These are phyloP conservation scores for Colletotrichum gloeosporioides DNA, from an alignment of 2,329 filamentous ascomycete species.

Conservation along the genomic window DNA sequence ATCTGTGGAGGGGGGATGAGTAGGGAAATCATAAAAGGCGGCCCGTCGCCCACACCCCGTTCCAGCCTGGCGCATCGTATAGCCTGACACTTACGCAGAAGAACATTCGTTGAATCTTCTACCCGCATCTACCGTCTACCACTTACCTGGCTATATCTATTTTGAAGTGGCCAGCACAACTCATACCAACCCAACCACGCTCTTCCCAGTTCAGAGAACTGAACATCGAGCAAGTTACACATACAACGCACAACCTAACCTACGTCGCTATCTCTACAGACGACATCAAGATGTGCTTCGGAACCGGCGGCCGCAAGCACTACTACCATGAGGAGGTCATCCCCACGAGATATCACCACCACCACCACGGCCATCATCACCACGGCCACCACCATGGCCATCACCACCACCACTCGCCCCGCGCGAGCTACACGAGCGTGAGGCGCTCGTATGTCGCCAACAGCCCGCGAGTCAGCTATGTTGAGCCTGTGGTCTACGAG, in stretches of 20 bases:
- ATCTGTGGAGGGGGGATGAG: background rate
- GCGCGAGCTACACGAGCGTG: slow-evolving; percentile 48
- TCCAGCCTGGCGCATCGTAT: background rate
- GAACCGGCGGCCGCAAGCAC: slow-evolving; percentile 45
- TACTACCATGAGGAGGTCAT: slow-evolving; percentile 62
- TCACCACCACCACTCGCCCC: slow-evolving; percentile 40
- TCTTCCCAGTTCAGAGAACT: background rate
- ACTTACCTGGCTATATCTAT: background rate
- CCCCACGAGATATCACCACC: slow-evolving; percentile 45
- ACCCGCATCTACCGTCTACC: background rate
- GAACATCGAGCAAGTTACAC: background rate
- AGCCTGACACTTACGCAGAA: slow-evolving; percentile 5
- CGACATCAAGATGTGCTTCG: slow-evolving; percentile 55
- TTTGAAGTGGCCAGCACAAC: background rate
- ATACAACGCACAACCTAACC: background rate
- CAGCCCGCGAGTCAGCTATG: slow-evolving; percentile 48
- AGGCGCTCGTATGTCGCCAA: slow-evolving; percentile 38
- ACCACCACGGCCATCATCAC: slow-evolving; percentile 36
- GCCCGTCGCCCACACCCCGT: background rate
- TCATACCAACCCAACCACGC: background rate
- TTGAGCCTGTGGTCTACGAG: slow-evolving; percentile 42
- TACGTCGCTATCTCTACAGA: background rate
- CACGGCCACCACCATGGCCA: slow-evolving; percentile 39
- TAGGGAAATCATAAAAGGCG: slow-evolving; percentile 16
- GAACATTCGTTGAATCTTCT: slow-evolving; percentile 11